Base-by-base conservation (phyloP, 177 flowering plant species). In the Vitis hybrid region DNA sequence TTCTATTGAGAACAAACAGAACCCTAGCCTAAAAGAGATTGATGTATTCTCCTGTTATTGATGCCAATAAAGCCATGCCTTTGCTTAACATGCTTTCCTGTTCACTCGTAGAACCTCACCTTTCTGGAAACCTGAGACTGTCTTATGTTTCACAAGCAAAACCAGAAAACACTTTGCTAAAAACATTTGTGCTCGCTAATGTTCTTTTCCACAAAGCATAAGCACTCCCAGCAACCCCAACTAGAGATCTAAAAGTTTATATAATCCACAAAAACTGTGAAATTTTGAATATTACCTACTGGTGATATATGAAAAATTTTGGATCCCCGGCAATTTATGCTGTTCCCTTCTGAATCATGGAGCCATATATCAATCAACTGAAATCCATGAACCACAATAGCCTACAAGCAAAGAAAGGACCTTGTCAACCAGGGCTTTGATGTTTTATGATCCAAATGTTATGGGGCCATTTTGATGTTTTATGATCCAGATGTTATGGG, bases 371-470 rank as follows among this genome's bases (percentile, higher is more conserved):
- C 99, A 87, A 96, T 88, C 71, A 93, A 80, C 85, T 96, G 99
- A 77, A 96, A 96, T 49, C 99, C 99, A 84, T 96, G 98, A 72
- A 90, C 88, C 82, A 96, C 81, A 78, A 93, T 81, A 50, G 97
- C 97, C 97, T 96, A 66, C 81, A 81, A 48, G 72, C 54, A 15
- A 69, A 52, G 27, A 75, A 64, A 7, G 48, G 64, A 58, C 52
- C 55, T 64, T 19, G n/a, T 66, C 56, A 79, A 59, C 32, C 40
- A 49, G 52, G 59, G 66, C 30, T 32, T 55, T 14, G n/a, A 58
- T 40, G 18, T 27, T 60, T 21, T 7, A 30, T 2, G 12, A n/a
- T 50, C 18, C 67, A 21, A 71, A 24, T 19, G 2, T 27, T 52
- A 59, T 30, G n/a, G 27, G 24, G 2, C 11, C 46, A 40, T 40